phyloP scores from a whole-genome alignment of 2,329 filamentous ascomycete species.

The Aspergillus sp. region DNA sequence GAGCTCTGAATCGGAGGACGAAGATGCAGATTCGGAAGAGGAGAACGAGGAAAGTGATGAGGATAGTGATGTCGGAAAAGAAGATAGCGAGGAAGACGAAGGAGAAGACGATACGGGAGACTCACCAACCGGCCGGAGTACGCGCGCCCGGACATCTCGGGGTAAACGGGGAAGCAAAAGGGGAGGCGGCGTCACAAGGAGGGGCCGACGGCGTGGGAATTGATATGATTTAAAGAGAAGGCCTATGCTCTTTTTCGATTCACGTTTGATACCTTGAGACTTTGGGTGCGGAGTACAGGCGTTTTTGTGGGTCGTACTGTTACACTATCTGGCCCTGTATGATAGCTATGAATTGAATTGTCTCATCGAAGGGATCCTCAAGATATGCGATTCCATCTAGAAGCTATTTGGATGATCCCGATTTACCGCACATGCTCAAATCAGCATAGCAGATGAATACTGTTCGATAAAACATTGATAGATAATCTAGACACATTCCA shows the following conservation, averaged over 20 bases:
- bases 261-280: slow-evolving; percentile 34
- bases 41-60: slow-evolving; percentile 47
- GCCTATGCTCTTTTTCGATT: slow-evolving; percentile 4
- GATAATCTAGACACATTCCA: slow-evolving; percentile 36
- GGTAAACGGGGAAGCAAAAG: slow-evolving; percentile 43
- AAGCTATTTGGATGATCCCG: background rate
- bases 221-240: slow-evolving; percentile 4
- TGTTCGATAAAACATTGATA: slow-evolving; percentile 16
- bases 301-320: slow-evolving; percentile 15
- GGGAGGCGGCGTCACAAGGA: slow-evolving; percentile 42
- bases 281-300: slow-evolving; percentile 22
- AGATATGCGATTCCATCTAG: background rate
- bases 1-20: slow-evolving; percentile 37
- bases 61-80: slow-evolving; percentile 40
- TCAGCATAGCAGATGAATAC: background rate
- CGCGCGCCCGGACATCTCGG: slow-evolving; percentile 41
- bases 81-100: slow-evolving; percentile 46
- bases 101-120: slow-evolving; percentile 41
- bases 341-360: background rate
- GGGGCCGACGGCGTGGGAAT: slow-evolving; percentile 38
- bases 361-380: background rate
- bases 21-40: slow-evolving; percentile 46
- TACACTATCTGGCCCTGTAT: slow-evolving; percentile 4
- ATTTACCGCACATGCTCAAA: background rate
- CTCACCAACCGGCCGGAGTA: slow-evolving; percentile 41